phyloP scores from a whole-genome alignment of 306 rosid species.

The Purshia tridentata region DNA sequence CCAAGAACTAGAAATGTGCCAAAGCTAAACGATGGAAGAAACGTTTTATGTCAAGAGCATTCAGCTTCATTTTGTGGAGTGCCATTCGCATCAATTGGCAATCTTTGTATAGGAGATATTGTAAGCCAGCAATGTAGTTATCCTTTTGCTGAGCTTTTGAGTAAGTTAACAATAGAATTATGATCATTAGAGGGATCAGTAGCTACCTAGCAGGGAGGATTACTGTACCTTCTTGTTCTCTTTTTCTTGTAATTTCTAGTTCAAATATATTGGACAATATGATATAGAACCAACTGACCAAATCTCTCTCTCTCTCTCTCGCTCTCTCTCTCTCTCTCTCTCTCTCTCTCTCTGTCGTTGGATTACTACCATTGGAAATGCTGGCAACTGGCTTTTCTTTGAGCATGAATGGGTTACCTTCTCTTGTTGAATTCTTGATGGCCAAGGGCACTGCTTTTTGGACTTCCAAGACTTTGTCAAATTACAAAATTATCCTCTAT shows the following conservation, averaged over 20 bases:
- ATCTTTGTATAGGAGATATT: not conserved
- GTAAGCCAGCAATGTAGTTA: too few species aligned
- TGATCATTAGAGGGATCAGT: too few species aligned
- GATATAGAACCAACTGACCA: too few species aligned
- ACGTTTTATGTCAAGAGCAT: not conserved
- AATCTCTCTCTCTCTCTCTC: too few species aligned
- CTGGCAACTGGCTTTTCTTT: conserved; percentile 13
- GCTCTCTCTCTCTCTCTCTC: too few species aligned
- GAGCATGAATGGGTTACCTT: conserved; percentile 4
- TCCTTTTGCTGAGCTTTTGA: too few species aligned
- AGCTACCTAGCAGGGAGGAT: too few species aligned
- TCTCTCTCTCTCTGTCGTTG: not conserved
- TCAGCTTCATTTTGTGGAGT: not conserved
- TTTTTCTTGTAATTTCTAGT: too few species aligned
- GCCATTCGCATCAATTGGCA: not conserved
- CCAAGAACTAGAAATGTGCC: not conserved
- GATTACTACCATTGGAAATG: conserved; percentile 11
- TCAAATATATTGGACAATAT: too few species aligned
- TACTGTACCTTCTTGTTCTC: too few species aligned
- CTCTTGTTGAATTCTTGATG: conserved; percentile 46
- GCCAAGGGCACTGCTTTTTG: conserved; percentile 49
- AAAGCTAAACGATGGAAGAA: not conserved
- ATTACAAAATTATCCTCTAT: too few species aligned
- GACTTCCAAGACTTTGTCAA: conserved; percentile 31
- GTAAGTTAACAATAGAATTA: too few species aligned